phyloP scores from a whole-genome alignment of 257 asterid genomes.

The Nicotiana noctiflora region DNA sequence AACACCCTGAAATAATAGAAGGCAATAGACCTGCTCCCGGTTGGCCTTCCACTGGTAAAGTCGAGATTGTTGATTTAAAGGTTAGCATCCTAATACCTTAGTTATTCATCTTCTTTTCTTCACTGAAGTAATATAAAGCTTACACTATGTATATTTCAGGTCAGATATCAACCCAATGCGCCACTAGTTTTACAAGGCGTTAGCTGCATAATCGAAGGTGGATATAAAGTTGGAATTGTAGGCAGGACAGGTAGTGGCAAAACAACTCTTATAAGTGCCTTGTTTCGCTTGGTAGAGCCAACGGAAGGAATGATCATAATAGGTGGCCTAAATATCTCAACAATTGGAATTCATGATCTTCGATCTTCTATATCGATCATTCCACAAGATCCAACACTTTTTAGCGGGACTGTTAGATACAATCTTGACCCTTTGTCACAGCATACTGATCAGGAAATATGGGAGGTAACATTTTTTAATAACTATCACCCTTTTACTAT shows the following conservation, averaged over 20 bases:
- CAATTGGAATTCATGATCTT: constrained; percentile 23
- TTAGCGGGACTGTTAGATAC: constrained; percentile 22
- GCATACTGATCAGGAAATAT: constrained; percentile 25
- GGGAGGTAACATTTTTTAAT: constrained; percentile 19
- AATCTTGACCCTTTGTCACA: constrained; percentile 28
- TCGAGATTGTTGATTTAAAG: constrained; percentile 25
- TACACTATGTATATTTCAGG: constrained; percentile 8
- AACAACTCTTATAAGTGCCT: constrained; percentile 25
- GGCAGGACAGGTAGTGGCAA: constrained; percentile 41
- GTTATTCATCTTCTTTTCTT: neutral
- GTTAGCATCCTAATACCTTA: constrained; percentile 6
- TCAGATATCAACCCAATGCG: constrained; percentile 16
- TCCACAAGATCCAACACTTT: constrained; percentile 34
- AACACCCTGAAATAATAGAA: constrained; percentile 24
- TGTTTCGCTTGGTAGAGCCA: constrained; percentile 31
- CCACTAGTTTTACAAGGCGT: constrained; percentile 32
- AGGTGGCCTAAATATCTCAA: constrained; percentile 20
- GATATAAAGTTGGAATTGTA: constrained; percentile 30
- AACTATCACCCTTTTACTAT: too few relatives aligned
- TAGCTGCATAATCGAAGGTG: constrained; percentile 23
- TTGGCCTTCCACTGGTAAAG: constrained; percentile 27
- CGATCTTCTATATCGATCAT: constrained; percentile 21
- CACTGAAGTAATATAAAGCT: neutral
- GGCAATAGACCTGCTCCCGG: constrained; percentile 12
- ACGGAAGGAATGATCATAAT: constrained; percentile 23